Conservation (phyloP, 768 basidiomycete genomes). For the Rhodosporidiobolus odoratus region DNA sequence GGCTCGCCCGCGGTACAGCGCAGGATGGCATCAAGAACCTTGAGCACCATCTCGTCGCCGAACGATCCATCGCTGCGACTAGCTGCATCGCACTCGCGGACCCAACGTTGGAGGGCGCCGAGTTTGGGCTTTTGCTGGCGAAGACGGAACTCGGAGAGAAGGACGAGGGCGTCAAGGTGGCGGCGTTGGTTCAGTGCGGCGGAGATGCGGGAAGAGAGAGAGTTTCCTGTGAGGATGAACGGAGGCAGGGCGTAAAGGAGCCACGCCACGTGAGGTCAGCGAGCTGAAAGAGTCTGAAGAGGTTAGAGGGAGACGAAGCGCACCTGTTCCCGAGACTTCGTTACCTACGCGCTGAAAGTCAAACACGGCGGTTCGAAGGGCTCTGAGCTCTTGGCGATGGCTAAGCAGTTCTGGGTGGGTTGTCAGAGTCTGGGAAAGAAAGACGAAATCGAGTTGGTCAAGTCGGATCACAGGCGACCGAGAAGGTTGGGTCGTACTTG, state of each 20-base stretch:
- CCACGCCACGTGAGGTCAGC: neutral
- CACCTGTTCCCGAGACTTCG: constrained; percentile 14
- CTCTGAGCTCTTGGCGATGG: constrained; percentile 18
- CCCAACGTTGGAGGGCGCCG: constrained; percentile 57
- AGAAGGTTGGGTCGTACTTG: neutral
- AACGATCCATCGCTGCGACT: constrained; percentile 49
- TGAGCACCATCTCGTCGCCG: constrained; percentile 51
- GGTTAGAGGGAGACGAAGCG: neutral
- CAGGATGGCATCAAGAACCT: constrained; percentile 54
- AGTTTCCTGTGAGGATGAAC: constrained; percentile 10
- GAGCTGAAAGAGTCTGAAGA: neutral
- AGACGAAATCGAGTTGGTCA: neutral
- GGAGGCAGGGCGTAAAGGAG: neutral
- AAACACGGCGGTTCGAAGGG: constrained; percentile 20
- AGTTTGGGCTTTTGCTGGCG: constrained; percentile 54
- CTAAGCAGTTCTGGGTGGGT: constrained; percentile 5
- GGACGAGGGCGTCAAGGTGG: constrained; percentile 53
- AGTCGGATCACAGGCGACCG: neutral
- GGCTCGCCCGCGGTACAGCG: constrained; percentile 47
- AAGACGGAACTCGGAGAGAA: constrained; percentile 56
- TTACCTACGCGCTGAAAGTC: constrained; percentile 29
- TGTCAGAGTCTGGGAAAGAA: neutral
- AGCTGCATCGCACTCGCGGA: constrained; percentile 58
- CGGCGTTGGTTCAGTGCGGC: constrained; percentile 52
- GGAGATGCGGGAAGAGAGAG: constrained; percentile 33